These are phyloP conservation scores for Epipyxis sp. DNA, from an alignment of 108 stramenopile species.

Conservation along the genomic window DNA sequence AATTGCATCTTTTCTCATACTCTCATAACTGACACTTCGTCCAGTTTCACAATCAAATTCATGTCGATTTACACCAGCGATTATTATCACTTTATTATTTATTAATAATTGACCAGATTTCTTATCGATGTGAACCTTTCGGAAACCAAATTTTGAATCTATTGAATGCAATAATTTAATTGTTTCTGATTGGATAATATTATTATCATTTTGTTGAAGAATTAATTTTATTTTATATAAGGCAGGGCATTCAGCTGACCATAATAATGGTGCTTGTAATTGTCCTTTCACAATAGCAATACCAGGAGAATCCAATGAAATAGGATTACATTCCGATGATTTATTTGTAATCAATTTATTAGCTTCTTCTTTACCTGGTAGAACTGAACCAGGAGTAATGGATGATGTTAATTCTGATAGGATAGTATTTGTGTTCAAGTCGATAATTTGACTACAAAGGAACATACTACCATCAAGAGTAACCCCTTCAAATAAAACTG, in stretches of 20 bases:
- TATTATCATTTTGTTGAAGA: slow-evolving; percentile 31
- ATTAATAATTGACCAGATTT: slow-evolving; percentile 47
- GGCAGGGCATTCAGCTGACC: slow-evolving; percentile 74
- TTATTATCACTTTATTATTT: slow-evolving; percentile 59
- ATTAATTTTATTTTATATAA: slow-evolving; percentile 66
- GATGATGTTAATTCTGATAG: not conserved
- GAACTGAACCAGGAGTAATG: not conserved
- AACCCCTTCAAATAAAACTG: not conserved
- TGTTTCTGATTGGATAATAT: slow-evolving; percentile 22
- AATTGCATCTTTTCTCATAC: slow-evolving; percentile 48
- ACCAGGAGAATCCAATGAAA: not conserved
- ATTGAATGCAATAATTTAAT: slow-evolving; percentile 58
- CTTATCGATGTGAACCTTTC: slow-evolving; percentile 60
- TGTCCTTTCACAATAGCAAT: not conserved
- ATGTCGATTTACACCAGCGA: slow-evolving; percentile 86
- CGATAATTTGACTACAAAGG: not conserved
- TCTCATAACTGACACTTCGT: slow-evolving; percentile 43
- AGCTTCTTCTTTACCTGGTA: not conserved
- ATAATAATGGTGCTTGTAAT: slow-evolving; percentile 43
- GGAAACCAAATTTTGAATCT: slow-evolving; percentile 75
- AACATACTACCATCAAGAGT: not conserved
- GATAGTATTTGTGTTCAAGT: too few relatives aligned
- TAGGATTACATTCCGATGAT: not conserved
- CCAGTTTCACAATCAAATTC: slow-evolving; percentile 77
- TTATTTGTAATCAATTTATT: not conserved